Evolutionary conservation across 768 basidiomycete genomes (phyloP), one percentile per base, ranked within the genome.

Genomic region (Calocybe cyanea): DNA sequence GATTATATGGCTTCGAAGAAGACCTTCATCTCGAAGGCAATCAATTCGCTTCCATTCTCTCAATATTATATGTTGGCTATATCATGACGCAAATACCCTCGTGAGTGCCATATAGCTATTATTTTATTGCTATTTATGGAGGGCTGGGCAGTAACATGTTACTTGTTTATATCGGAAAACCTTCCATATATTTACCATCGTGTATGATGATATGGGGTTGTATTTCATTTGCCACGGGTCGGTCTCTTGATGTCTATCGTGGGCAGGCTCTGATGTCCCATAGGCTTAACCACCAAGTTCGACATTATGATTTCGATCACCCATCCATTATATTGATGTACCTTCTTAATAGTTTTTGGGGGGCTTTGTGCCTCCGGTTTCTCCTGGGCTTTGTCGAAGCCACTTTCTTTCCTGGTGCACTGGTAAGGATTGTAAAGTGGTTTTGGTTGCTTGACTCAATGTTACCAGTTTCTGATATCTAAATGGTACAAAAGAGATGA

Each of bases 401-500:
- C 11, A 80, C 82, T 3, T 88, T 87, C 63, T 85, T 85, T 58
- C 87, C 87, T 70, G 82, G 71, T 39, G 72, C 72, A 17, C 50
- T 72, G 54, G 72, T 73, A 37, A 46, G 66, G n/a, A n/a, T n/a
- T 54, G 11, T 14, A 13, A 14, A 8, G 34, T 35, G 7, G 24
- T 8, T 11, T 42, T 28, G 28, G 24, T 15, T 33, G 24, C 25
- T 5, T 28, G 5, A 28, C 25, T 11, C 5, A 28, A 48, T 34
- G 4, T 32, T 9, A 45, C 48, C 51, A 69, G 72, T 83, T 82
- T 59, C 66, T 84, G 4, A 66, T 85, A 25, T 83, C 83, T 2
- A 83, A 82, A 64, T 83, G 89, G 91, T 92, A 92, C 67, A 89
- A 73, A 44, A 77, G 75, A 18, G 71, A 73, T 33, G 90, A 93